Evolutionary conservation across 2,329 filamentous ascomycete species (phyloP).

Genomic region (Microsporum ferrugineum): DNA sequence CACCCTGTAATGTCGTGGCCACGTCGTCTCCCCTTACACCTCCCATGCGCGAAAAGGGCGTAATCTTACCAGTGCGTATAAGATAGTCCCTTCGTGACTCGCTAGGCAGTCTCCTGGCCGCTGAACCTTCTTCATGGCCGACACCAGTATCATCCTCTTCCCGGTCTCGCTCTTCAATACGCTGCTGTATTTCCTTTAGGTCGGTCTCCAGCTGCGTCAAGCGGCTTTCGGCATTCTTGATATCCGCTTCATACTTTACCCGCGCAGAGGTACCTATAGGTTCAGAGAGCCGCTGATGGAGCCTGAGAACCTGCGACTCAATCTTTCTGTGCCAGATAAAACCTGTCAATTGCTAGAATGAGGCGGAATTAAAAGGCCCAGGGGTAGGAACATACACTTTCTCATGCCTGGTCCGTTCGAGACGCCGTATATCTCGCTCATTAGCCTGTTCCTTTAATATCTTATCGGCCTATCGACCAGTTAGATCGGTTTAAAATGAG

Average conservation of each 20-base stretch:
- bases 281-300: conserved; percentile 46
- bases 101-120: conserved; percentile 51
- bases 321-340: conserved; percentile 40
- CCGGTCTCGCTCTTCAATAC: conserved; percentile 56
- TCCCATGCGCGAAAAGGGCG: conserved; percentile 75
- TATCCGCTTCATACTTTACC: conserved; percentile 42
- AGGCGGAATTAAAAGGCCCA: too few relatives aligned
- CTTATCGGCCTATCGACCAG: conserved; percentile 41
- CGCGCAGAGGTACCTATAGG: conserved; percentile 42
- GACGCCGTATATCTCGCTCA: conserved; percentile 51
- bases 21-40: conserved; percentile 34
- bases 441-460: conserved; percentile 51
- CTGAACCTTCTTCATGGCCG: conserved; percentile 31
- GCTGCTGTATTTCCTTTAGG: conserved; percentile 64
- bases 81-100: conserved; percentile 82
- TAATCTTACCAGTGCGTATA: conserved; percentile 94
- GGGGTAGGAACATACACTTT: conserved; percentile 28
- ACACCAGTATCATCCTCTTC: conserved; percentile 48
- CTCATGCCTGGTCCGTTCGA: conserved; percentile 46
- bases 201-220: conserved; percentile 58
- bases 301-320: conserved; percentile 51
- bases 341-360: background rate
- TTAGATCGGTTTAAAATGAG: background rate
- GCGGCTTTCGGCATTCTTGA: conserved; percentile 54
- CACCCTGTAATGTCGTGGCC: conserved; percentile 58